Base-by-base conservation (phyloP, 2,329 filamentous ascomycete genomes). In the Neobulgaria alba region DNA sequence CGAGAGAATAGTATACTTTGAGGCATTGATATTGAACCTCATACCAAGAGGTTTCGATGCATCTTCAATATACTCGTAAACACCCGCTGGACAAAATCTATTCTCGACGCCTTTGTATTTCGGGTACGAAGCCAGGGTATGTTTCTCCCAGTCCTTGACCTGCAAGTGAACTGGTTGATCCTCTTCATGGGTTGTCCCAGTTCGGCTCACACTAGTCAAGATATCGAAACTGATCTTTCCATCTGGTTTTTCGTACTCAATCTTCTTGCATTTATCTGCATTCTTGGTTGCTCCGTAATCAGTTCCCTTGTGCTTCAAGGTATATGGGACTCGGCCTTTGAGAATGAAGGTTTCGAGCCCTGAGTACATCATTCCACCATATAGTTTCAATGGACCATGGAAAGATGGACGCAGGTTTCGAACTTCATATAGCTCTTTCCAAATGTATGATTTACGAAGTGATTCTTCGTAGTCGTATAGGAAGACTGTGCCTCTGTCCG, bases 31-130 rank as follows among this genome's bases (percentile, higher is more conserved):
- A 67, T 96, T 90, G 69, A 98, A 98, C 43, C 89, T 73, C 54
- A 98, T 88, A 7, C 92, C 92, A 43, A 87, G 71, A 33, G 85
- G 76, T 67, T 94, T 95, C 41, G 73, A 80, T 39, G 82, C 75
- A 59, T 98, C 92, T 67, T 98, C 92, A 7, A 96, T 79, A 63
- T 98, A 98, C 63, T 98, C 92, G 58, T 98, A 98, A 51, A 98
- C 92, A 10, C 89, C 92, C 1, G 92, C 92, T 14, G 92, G 92
- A 61, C 92, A 98, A 70, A 98, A 98, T 15, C 92, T 74, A 62
- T 93, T 95, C 72, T 98, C 92, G 3, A 98, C 61, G 8, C 92
- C 92, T 70, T 95, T 83, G 66, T 85, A 98, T 48, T 75, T 73
- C 16, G 92, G 92, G 68, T 81, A 98, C 38, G 87, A 82, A 61